Conservation (phyloP, 2,329 filamentous ascomycete species). For the Teratosphaeria gauchensis region DNA sequence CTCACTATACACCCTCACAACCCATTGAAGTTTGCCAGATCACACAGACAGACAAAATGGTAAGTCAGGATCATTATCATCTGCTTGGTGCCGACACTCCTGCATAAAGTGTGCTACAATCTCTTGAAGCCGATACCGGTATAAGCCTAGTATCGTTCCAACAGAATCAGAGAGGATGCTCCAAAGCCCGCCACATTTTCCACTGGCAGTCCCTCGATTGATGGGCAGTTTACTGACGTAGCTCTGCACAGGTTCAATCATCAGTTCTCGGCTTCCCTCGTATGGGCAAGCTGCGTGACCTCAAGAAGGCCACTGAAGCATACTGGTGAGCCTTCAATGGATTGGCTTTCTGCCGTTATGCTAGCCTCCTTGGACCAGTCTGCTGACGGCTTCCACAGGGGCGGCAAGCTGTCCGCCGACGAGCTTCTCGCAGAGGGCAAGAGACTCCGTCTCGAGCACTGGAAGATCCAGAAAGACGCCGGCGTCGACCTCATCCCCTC, state of each 20-base stretch:
- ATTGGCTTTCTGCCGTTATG: not conserved
- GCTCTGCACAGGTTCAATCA: constrained; percentile 36
- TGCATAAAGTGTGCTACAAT: not conserved
- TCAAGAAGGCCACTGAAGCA: constrained; percentile 99
- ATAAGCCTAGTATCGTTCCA: too few relatives aligned
- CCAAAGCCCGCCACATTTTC: not conserved
- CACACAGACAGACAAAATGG: not conserved
- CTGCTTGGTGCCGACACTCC: not conserved
- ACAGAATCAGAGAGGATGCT: too few relatives aligned
- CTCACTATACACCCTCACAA: not conserved
- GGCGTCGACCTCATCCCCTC: constrained; percentile 96
- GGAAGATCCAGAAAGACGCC: constrained; percentile 99
- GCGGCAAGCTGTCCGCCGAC: constrained; percentile 81
- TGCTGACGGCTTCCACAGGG: constrained; percentile 23
- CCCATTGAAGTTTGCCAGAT: not conserved
- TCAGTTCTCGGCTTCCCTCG: constrained; percentile 96
- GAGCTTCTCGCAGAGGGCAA: constrained; percentile 92
- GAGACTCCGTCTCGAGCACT: constrained; percentile 91
- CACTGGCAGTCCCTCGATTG: not conserved
- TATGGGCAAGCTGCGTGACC: constrained; percentile 95
- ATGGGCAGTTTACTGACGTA: not conserved
- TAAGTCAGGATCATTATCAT: not conserved
- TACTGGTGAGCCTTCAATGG: constrained; percentile 54
- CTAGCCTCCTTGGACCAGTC: not conserved
- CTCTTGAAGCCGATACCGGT: not conserved